Evolutionary conservation across 345 rosid species (phyloP), one percentile per base, ranked within the genome.

Genomic region (Salix arbutifolia): DNA sequence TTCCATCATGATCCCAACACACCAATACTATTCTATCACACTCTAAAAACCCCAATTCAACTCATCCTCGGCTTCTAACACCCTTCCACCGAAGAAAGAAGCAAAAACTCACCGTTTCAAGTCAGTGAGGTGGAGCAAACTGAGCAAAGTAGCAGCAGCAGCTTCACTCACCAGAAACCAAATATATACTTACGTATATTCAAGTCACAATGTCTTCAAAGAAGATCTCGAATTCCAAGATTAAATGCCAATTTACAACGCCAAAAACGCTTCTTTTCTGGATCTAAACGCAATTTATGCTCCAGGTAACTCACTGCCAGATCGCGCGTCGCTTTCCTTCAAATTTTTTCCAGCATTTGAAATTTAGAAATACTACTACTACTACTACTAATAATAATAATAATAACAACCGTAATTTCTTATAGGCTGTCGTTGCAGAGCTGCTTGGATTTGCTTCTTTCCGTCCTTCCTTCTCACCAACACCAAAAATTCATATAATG

Each of bases 271-370:
- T 60, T 69, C 26, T 70, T 23, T 66, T 79, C 35, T 46, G 86
- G 93, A 88, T 90, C 91, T 80, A 85, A 73, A 48, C 52, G 72
- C 87, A 85, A 70, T 81, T n/a, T 80, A 38, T 84, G 77, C 78
- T 21, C 35, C 70, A 65, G 10, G 10, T 65, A 2, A 31, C 31
- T 65, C 35, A 18, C 68, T 3, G 37, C 68, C 68, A 65, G 68
- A 65, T 65, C 68, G 12, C 76, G 67, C 69, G 44, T 56, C 62
- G 70, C 31, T 3, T 4, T 70, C 21, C 48, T 79, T 58, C 26
- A 5, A n/a, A 3, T 23, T 56, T 50, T 21, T 58, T 10, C 28
- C 64, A 58, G 64, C 64, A 23, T 23, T 58, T 12, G 46, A 42
- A 42, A 42, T 42, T 42, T 42, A 35, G 37, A 35, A 35, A 35